Evolutionary conservation across 345 rosid genomes (phyloP), one percentile per base, ranked within the genome.

Genomic region (Citrus australasica): DNA sequence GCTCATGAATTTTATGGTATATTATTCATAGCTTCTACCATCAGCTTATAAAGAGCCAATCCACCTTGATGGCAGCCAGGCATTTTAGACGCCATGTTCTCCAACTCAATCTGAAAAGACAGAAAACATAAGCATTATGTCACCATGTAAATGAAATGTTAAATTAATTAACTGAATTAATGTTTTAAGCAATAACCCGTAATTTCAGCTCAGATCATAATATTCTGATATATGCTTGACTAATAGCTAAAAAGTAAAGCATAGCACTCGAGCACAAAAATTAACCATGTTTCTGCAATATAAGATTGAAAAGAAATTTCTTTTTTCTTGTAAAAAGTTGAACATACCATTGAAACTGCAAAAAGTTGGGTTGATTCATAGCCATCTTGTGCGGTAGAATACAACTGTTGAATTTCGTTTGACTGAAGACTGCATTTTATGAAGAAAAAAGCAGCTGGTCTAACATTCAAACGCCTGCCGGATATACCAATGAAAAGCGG

Each of bases 21-120:
- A 63, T 85, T 85, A 79, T 80, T 79, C 75, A 25, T 73, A 33
- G 82, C 82, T 81, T 90, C 92, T 10, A 87, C 70, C 93, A 95
- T 90, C 86, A 86, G 79, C 79, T 88, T 86, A 76, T 89, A 93
- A 22, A 95, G 96, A 59, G 96, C 91, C 76, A 89, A 86, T 67
- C 98, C 98, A 82, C 98, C 99, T 65, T 83, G 92, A 86, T 95
- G 99, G 87, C 98, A 93, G 62, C 98, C 98, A 2, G 98, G 99
- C 99, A 95, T 93, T 83, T 85, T 88, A 9, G 83, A 78, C 59
- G 89, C 56, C 97, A 91, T 89, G 59, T 75, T 82, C 88, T 90
- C 89, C 75, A 95, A 69, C 61, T 91, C 94, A 69, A 68, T 80
- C 98, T 95, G 91, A 75, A 78, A 53, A 81, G 59, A 60, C 9